Evolutionary conservation across 306 rosid species (phyloP).

Genomic region (Prunus kanzakura): DNA sequence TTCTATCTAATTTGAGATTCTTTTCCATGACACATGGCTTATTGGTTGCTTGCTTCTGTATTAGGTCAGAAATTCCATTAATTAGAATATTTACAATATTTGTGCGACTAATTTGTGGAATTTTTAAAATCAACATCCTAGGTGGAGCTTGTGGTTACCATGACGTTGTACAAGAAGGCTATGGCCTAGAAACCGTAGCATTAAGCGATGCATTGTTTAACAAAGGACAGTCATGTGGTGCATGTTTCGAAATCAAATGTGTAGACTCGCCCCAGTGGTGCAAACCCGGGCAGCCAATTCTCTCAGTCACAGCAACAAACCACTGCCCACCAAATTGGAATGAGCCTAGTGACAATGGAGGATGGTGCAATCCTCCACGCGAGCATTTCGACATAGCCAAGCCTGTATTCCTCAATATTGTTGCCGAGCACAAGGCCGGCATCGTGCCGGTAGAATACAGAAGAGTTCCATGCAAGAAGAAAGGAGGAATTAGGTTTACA

Average conservation of each 20-base stretch:
- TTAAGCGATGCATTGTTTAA: constrained; percentile 61
- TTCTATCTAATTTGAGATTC: no score
- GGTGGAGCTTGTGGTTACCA: constrained; percentile 89
- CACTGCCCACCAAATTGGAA: constrained; percentile 56
- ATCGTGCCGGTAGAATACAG: constrained; percentile 58
- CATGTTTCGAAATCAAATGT: constrained; percentile 71
- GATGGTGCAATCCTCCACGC: constrained; percentile 87
- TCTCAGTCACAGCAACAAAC: constrained; percentile 62
- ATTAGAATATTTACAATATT: no score
- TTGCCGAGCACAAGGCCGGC: constrained; percentile 53
- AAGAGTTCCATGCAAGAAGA: constrained; percentile 58
- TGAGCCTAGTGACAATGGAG: constrained; percentile 45
- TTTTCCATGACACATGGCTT: no score
- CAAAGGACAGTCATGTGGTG: constrained; percentile 57
- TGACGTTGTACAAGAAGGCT: constrained; percentile 69
- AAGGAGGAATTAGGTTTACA: constrained; percentile 70
- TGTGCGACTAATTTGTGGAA: neutral
- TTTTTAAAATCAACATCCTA: neutral
- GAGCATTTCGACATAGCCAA: constrained; percentile 72
- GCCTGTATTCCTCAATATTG: constrained; percentile 57
- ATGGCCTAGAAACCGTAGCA: constrained; percentile 66
- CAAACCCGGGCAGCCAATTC: constrained; percentile 40
- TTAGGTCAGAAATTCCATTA: no score
- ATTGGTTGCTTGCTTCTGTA: no score
- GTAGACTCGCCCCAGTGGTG: constrained; percentile 45